phyloP scores from a whole-genome alignment of 768 basidiomycete species.

The Tylopilus sp. region DNA sequence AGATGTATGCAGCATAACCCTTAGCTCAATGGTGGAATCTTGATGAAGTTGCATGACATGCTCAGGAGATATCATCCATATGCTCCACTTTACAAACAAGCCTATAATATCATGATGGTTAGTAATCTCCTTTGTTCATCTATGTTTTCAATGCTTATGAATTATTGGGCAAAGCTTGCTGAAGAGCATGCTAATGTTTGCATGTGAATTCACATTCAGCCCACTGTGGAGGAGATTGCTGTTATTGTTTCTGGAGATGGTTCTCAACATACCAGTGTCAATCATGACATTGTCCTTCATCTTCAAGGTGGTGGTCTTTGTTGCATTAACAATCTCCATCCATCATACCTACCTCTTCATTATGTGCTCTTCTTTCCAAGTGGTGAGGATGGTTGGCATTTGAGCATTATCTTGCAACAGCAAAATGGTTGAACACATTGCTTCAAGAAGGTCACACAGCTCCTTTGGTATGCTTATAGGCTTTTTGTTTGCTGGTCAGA shows the following conservation, averaged over 20 bases:
- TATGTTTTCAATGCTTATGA: neutral
- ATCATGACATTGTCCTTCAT: slow-evolving; percentile 35
- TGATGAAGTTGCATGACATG: slow-evolving; percentile 25
- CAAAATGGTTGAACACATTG: neutral
- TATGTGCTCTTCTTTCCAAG: slow-evolving; percentile 44
- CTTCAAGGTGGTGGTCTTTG: slow-evolving; percentile 23
- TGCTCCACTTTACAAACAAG: slow-evolving; percentile 30
- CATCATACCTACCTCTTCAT: slow-evolving; percentile 37
- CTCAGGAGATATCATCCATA: slow-evolving; percentile 24
- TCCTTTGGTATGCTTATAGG: slow-evolving; percentile 30
- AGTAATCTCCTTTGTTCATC: neutral
- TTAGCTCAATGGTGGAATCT: slow-evolving; percentile 14
- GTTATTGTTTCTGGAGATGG: slow-evolving; percentile 38
- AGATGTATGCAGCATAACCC: slow-evolving; percentile 22
- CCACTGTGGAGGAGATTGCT: slow-evolving; percentile 41
- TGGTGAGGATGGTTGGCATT: slow-evolving; percentile 39
- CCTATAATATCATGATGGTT: slow-evolving; percentile 29
- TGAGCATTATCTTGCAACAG: slow-evolving; percentile 11
- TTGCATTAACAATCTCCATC: slow-evolving; percentile 34
- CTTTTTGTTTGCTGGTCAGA: slow-evolving; percentile 20
- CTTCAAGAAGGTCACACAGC: slow-evolving; percentile 29
- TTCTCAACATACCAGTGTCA: neutral
- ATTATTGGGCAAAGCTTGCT: slow-evolving; percentile 7
- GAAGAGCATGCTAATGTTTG: slow-evolving; percentile 12
- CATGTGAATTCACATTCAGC: slow-evolving; percentile 17